Conservation (phyloP, 495 filamentous ascomycete genomes). For the Neurospora sp. region DNA sequence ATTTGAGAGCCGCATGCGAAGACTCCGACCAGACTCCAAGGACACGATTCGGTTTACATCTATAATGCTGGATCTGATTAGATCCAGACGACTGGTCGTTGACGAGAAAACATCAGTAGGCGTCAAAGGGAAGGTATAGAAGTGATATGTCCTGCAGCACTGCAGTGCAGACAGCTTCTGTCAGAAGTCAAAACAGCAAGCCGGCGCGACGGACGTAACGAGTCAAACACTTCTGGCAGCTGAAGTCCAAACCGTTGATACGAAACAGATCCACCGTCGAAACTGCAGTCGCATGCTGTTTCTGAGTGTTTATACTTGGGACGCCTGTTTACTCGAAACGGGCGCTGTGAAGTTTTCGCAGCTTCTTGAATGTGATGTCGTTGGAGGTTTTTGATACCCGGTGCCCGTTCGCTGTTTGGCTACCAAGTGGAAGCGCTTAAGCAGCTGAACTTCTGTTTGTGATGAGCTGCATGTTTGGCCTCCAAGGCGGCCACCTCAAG, state of each 20-base stretch:
- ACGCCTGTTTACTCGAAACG: not conserved
- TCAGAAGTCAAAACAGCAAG: not conserved
- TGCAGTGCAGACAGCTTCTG: no score
- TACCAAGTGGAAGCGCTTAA: constrained; percentile 1
- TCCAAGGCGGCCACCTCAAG: constrained; percentile 4
- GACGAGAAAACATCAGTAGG: not conserved
- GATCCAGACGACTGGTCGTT: not conserved
- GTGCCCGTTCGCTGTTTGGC: constrained; percentile 14
- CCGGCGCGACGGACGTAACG: not conserved
- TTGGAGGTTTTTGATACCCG: constrained; percentile 11
- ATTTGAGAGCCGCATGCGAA: not conserved
- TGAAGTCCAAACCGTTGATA: constrained; percentile 1
- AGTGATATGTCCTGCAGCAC: not conserved
- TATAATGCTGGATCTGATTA: not conserved
- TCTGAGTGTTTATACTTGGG: not conserved
- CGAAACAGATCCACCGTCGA: constrained; percentile 7
- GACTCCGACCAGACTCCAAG: not conserved
- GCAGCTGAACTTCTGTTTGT: constrained; percentile 1
- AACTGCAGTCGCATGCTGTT: not conserved
- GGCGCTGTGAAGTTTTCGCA: not conserved
- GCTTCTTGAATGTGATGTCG: not conserved
- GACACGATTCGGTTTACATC: not conserved
- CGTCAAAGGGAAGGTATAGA: not conserved
- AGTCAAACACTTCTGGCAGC: not conserved
- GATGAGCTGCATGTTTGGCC: constrained; percentile 6